These are phyloP conservation scores for Asterionellopsis glacialis DNA, from an alignment of 108 stramenopile species.

Conservation along the genomic window DNA sequence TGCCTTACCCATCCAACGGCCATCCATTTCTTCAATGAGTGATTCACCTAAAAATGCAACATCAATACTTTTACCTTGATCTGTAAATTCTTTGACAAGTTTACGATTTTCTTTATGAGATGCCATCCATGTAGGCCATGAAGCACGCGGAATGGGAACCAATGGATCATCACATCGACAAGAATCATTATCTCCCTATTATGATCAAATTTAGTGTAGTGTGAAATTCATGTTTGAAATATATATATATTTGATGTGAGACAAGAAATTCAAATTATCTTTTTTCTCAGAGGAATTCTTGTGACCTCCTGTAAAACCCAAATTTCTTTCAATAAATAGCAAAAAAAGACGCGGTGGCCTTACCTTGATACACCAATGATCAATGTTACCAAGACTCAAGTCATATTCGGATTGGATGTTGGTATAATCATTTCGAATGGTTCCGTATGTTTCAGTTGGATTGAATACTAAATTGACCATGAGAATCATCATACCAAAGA, in stretches of 20 bases:
- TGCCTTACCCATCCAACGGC: conserved; percentile 69
- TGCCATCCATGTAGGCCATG: conserved; percentile 50
- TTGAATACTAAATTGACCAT: conserved; percentile 32
- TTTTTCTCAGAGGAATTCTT: too few relatives aligned
- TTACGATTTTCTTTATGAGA: conserved; percentile 49
- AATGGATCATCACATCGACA: conserved; percentile 79
- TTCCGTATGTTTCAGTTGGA: conserved; percentile 43
- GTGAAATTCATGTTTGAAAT: too few relatives aligned
- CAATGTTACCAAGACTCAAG: conserved; percentile 48
- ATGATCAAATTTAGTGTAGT: too few relatives aligned
- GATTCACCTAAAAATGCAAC: conserved; percentile 80
- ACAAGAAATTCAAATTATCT: too few relatives aligned
- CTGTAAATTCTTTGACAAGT: background rate
- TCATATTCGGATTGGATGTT: conserved; percentile 54
- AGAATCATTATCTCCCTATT: conserved; percentile 49
- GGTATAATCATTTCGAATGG: conserved; percentile 49
- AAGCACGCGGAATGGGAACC: conserved; percentile 33
- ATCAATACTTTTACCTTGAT: conserved; percentile 20
- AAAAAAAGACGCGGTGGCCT: too few relatives aligned
- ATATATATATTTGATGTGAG: too few relatives aligned
- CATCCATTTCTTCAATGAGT: conserved; percentile 79
- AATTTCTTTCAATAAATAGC: conserved; percentile 7
- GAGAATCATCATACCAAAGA: conserved; percentile 20
- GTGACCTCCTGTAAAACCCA: too few relatives aligned
- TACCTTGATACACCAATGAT: conserved; percentile 64